Base-by-base conservation (phyloP, 495 filamentous ascomycete species). In the Trichocladium antarcticum region DNA sequence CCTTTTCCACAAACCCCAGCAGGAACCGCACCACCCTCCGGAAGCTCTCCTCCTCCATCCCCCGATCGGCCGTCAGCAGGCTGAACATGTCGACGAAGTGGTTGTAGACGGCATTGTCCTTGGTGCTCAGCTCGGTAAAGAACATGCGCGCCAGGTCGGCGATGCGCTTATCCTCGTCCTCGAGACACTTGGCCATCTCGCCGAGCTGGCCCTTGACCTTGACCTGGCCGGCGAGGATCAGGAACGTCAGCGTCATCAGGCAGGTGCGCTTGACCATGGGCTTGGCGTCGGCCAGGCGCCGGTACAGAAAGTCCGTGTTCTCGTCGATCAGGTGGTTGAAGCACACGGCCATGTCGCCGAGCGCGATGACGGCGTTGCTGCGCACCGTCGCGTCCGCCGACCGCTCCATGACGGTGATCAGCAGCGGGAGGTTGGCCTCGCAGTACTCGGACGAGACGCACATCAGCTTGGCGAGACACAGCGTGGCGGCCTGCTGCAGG, bases 51-150 rank as follows among this genome's bases (percentile, higher is more conserved):
- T 95, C 89, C 39, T 90, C 84, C 49, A 99, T 70, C 28, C 76
- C 78, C 38, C 74, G 75, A 55, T 93, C 89, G 0, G 87, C 85
- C 37, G 85, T 88, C 39, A 99, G 65, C 58, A 97, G 59, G 56
- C 84, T 89, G 67, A 99, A 99, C 87, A 99, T 99, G 58, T 99
- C 93, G 10, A 97, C 87, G 62, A 97, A 99, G 66, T 99, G 90
- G 58, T 99, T 99, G 59, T 99, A 99, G 3, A 99, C 88, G 0
- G 93, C 93, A 62, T 99, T 97, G 63, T 99, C 93, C 68, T 99
- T 99, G 41, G 87, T 94, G 28, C 86, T 84, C 11, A 99, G 73
- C 68, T 99, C 92, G 0, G 86, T 89, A 64, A 99, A 99, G 78
- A 99, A 99, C 93, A 97, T 99, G 27, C 87, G 74, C 20, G 88